Evolutionary conservation across 2,329 filamentous ascomycete genomes (phyloP), one percentile per base, ranked within the genome.

Genomic region (Mollisiaceae sp.): DNA sequence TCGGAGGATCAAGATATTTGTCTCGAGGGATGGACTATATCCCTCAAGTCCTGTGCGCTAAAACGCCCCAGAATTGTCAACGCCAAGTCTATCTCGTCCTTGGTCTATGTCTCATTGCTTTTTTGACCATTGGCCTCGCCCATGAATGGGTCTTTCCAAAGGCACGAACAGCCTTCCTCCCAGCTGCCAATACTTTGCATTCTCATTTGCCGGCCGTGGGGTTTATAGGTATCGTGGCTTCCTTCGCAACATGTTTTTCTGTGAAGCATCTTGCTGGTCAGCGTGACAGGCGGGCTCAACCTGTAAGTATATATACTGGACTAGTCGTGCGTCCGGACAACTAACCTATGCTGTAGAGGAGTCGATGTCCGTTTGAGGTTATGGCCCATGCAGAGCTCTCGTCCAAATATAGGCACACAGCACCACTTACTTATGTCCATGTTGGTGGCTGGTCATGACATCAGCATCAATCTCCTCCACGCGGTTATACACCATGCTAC

Each of bases 171-270:
- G 36, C 47, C 18, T 22, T 58, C 14, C 47, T 59, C 8, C 38
- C 54, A 8, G 24, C 50, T 20, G 32, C 36, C 8, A 54, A 41
- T 20, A 24, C 27, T 5, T 36, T 65, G 41, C 36, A 20, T 24
- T 35, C 62, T 4, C 65, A 69, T 58, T 60, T 71, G 2, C 67
- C 69, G 22, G 55, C 63, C 1, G 24, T 73, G 1, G 73, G 71
- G 9, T 71, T 73, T 45, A n/a, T 74, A 15, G 61, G 65, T 5
- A 65, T 72, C 14, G 22, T 72, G 22, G 60, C 63, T 20, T 70
- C 68, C 6, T 70, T 74, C 39, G 59, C 59, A 11, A 67, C 65
- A 22, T 15, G 35, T 45, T 70, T 70, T 58, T 67, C 63, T n/a
- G 39, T 70, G 6, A 72, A 70, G 60, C 55, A 66, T 41, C 43